Evolutionary conservation across 2,329 filamentous ascomycete species (phyloP), one percentile per base, ranked within the genome.

Genomic region (Phaeosphaeriaceae sp.): DNA sequence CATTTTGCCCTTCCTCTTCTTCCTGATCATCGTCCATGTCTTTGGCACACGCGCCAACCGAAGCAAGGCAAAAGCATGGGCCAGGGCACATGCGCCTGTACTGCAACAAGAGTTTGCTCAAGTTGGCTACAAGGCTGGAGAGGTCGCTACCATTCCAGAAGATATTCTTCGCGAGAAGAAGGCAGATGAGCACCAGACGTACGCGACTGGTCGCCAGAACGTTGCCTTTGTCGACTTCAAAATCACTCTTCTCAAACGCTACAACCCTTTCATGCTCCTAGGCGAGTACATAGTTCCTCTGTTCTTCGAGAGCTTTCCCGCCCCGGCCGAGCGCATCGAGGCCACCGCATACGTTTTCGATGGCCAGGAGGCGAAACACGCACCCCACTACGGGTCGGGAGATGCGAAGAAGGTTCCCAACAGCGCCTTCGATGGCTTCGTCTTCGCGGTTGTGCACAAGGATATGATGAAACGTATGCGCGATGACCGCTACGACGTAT

Each of bases 361-460:
- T 70, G 94, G 94, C 65, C 90, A 88, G 74, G 94, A 99, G 80
- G 83, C 83, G 60, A 81, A 88, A 52, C 85, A 92, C 21, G 87
- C 95, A 1, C 90, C 81, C 5, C 63, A 83, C 3, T 85, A 85
- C 5, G 85, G 84, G 33, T 79, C 83, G 34, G 79, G 77, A 76
- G 82, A 80, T 77, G 84, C 67, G 64, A 87, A 85, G 82, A 86
- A 86, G 78, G 71, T 76, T 66, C 59, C 77, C 67, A 85, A 81
- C 72, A 87, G 84, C 50, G 76, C 77, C 32, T 97, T 88, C 67
- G 94, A 97, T 71, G 87, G 87, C 36, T 99, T 97, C 67, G 93
- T 99, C 58, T 97, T 89, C 84, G 93, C 92, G 41, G 76, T 99
- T 60, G 92, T 97, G 55, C 91, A 97, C 83, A 99, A 99, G 84